Base-by-base conservation (phyloP, 352 stramenopile species). In the Plasmopara halstedii region DNA sequence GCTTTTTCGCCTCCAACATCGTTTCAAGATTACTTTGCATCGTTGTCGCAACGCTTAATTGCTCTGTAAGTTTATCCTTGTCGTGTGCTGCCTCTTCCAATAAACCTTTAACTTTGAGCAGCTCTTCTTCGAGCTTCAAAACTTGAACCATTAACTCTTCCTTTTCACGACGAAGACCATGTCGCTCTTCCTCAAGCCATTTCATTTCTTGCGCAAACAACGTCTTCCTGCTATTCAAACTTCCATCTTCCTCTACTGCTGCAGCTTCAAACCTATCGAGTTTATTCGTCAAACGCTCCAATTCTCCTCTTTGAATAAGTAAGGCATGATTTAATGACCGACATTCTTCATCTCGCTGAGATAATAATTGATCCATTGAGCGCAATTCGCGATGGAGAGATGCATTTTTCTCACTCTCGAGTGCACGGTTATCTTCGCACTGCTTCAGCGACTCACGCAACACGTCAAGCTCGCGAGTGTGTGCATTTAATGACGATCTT, bases 361-460 rank as follows among this genome's bases (percentile, higher is more conserved):
- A 63, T 9, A 92, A 29, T 14, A 85, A 44, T 36, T 83, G 81
- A 46, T 89, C 73, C 73, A 92, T 78, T 14, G 77, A 67, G 3
- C 70, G 60, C 22, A 88, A 55, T 32, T 92, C 76, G 2, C 69
- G 62, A 33, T 92, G 71, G 2, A 88, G 56, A 4, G 73, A 85
- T 6, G 61, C 62, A 42, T 85, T 90, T 41, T 88, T 88, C 46
- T 90, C 79, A 8, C 43, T 70, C 15, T 85, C 74, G n/a, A 83
- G 55, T 8, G 48, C 42, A 5, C 54, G 67, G 1, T 55, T 67
- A 15, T 84, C 62, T 39, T 88, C 74, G 11, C 60, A 70, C 44
- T 77, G 65, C 18, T 82, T 71, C 2, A 92, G 58, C 6, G 61
- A 70, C 25, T 75, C 59, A 6, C 65, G 75, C 15, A 88, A 27